Conservation (phyloP, 768 basidiomycete genomes). For the Boletus rubropictus region DNA sequence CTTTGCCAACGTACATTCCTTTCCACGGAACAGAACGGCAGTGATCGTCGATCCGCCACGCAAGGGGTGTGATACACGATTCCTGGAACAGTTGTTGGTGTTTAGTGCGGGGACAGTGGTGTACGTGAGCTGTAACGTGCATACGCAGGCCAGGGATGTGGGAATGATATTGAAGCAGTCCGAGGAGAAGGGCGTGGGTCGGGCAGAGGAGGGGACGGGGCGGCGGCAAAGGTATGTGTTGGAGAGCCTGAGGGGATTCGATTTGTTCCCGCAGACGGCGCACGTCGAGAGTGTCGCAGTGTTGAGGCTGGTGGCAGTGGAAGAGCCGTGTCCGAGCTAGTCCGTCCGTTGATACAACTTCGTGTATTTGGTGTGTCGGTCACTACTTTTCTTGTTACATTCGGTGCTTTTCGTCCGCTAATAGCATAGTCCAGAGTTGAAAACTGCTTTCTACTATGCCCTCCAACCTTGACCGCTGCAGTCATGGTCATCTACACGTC, state of each 20-base stretch:
- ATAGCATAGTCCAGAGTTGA: no score
- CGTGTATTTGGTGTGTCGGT: no score
- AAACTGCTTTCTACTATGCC: no score
- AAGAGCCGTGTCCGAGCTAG: background rate
- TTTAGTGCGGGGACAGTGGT: slow-evolving; percentile 69
- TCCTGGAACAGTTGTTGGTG: slow-evolving; percentile 67
- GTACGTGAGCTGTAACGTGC: slow-evolving; percentile 94
- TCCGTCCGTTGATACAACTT: no score
- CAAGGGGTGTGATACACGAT: slow-evolving; percentile 84
- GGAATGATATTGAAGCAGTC: slow-evolving; percentile 58
- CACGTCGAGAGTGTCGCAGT: slow-evolving; percentile 86
- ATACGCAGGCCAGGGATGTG: slow-evolving; percentile 86
- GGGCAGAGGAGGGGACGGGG: slow-evolving; percentile 30
- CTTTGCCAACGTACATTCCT: slow-evolving; percentile 59
- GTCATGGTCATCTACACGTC: no score
- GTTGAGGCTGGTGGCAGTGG: slow-evolving; percentile 39
- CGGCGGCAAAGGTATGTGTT: slow-evolving; percentile 54
- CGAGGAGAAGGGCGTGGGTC: slow-evolving; percentile 32
- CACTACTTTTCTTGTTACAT: no score
- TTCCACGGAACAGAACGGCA: slow-evolving; percentile 61
- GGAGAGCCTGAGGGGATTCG: slow-evolving; percentile 83
- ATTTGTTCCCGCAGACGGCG: slow-evolving; percentile 93
- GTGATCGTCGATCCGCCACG: slow-evolving; percentile 87
- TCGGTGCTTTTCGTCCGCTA: no score
- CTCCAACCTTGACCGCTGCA: no score